Evolutionary conservation across 148 eudicot genomes (phyloP).

Genomic region (Nyssa sinensis): DNA sequence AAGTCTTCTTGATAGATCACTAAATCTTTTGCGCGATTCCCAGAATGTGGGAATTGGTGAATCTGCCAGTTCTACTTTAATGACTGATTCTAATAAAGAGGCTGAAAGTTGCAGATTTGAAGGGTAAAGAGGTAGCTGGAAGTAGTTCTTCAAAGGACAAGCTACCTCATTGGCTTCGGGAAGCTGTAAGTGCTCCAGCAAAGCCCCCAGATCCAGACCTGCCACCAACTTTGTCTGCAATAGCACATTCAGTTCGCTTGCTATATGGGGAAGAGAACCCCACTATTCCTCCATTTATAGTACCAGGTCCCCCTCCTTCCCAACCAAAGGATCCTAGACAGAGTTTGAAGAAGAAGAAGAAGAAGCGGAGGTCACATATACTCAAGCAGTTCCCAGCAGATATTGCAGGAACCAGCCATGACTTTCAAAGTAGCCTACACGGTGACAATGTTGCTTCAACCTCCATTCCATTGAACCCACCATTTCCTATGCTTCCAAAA

Average conservation of each 20-base stretch:
- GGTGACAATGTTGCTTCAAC: conserved; percentile 31
- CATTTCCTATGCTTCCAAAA: conserved; percentile 17
- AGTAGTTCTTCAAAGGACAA: conserved; percentile 47
- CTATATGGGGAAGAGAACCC: conserved; percentile 68
- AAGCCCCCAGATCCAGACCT: conserved; percentile 48
- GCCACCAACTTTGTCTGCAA: conserved; percentile 84
- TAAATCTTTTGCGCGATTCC: conserved; percentile 28
- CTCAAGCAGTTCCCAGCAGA: conserved; percentile 22
- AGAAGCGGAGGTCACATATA: conserved; percentile 32
- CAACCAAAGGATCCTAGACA: conserved; percentile 79
- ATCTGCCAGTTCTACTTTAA: conserved; percentile 25
- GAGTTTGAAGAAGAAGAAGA: conserved; percentile 45
- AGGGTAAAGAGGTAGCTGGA: conserved; percentile 51
- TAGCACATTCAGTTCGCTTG: conserved; percentile 79
- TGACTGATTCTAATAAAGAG: conserved; percentile 28
- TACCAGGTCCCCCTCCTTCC: conserved; percentile 69
- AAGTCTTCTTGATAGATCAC: conserved; percentile 37
- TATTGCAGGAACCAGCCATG: conserved; percentile 39
- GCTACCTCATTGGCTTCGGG: conserved; percentile 97
- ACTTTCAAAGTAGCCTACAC: conserved; percentile 22
- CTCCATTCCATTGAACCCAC: conserved; percentile 22
- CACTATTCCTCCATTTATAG: conserved; percentile 76
- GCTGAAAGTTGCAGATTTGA: conserved; percentile 21
- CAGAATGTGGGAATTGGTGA: conserved; percentile 23
- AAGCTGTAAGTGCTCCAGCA: conserved; percentile 67